Evolutionary conservation across 768 basidiomycete genomes (phyloP).

Genomic region (Lactarius tabidus): DNA sequence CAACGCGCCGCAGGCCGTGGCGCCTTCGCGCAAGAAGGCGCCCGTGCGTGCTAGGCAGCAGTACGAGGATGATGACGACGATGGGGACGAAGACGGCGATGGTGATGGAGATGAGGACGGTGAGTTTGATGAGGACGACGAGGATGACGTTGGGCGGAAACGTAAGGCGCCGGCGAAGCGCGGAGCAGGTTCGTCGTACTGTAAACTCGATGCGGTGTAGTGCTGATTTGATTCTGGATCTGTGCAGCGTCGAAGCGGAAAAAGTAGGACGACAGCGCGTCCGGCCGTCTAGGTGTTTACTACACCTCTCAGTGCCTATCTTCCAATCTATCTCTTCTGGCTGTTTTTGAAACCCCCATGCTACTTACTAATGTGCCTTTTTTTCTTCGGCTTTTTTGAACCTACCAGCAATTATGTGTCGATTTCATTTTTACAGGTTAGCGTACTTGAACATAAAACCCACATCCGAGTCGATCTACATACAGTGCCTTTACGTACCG

Average conservation of each 20-base stretch:
- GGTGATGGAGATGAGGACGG: conserved; percentile 31
- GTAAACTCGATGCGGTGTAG: background rate
- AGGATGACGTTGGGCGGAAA: conserved; percentile 34
- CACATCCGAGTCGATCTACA: background rate
- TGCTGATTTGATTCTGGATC: background rate
- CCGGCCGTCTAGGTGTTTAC: background rate
- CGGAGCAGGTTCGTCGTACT: conserved; percentile 35
- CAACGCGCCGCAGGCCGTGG: conserved; percentile 7
- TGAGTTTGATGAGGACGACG: conserved; percentile 28
- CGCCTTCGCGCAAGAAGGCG: conserved; percentile 8
- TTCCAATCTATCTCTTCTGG: background rate
- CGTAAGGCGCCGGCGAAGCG: conserved; percentile 43
- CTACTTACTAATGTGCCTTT: background rate
- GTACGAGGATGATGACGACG: conserved; percentile 10
- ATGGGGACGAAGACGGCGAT: conserved; percentile 11
- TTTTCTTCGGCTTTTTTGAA: background rate
- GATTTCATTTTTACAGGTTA: background rate
- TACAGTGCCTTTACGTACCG: background rate
- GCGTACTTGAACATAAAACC: conserved; percentile 7
- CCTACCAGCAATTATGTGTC: background rate
- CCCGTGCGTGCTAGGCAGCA: conserved; percentile 1
- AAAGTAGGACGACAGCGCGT: conserved; percentile 31
- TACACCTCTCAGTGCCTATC: background rate
- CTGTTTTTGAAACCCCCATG: background rate
- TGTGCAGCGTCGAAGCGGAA: conserved; percentile 37